Evolutionary conservation across 106 monocot species (phyloP).

Genomic region (Allium cepa): DNA sequence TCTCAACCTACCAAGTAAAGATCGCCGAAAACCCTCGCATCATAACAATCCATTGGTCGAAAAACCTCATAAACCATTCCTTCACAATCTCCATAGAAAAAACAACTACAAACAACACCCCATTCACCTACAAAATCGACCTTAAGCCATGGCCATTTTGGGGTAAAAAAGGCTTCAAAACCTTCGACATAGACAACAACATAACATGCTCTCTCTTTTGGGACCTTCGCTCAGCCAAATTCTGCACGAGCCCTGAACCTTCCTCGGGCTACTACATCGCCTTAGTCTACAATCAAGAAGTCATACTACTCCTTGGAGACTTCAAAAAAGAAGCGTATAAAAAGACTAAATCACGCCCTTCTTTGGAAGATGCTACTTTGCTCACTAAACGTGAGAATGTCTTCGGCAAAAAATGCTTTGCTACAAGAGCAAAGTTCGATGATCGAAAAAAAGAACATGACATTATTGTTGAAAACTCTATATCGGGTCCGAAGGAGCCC

Average conservation of each 20-base stretch:
- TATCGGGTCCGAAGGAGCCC: constrained; percentile 33
- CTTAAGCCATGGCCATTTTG: constrained; percentile 97
- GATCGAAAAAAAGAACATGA: constrained; percentile 57
- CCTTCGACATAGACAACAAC: constrained; percentile 29
- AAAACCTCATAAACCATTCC: constrained; percentile 71
- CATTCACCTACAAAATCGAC: constrained; percentile 52
- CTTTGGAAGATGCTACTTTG: constrained; percentile 48
- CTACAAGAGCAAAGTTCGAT: constrained; percentile 44
- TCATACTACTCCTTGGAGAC: constrained; percentile 70
- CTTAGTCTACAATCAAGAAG: constrained; percentile 59
- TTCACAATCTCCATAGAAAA: constrained; percentile 52
- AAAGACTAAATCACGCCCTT: constrained; percentile 61
- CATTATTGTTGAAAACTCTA: constrained; percentile 65
- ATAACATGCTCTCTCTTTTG: constrained; percentile 32
- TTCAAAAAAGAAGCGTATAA: constrained; percentile 84
- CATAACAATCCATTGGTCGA: constrained; percentile 64
- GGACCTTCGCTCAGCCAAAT: constrained; percentile 84
- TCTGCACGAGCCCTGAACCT: constrained; percentile 64
- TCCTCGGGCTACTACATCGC: constrained; percentile 66
- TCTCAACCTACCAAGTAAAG: constrained; percentile 42
- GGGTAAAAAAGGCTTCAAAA: constrained; percentile 77
- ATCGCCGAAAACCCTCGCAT: constrained; percentile 22
- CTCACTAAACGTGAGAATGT: constrained; percentile 63
- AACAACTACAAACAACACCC: background rate
- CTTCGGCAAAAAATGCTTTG: constrained; percentile 54